phyloP scores from a whole-genome alignment of 2,329 filamentous ascomycete genomes.

The Neofusicoccum parvum region DNA sequence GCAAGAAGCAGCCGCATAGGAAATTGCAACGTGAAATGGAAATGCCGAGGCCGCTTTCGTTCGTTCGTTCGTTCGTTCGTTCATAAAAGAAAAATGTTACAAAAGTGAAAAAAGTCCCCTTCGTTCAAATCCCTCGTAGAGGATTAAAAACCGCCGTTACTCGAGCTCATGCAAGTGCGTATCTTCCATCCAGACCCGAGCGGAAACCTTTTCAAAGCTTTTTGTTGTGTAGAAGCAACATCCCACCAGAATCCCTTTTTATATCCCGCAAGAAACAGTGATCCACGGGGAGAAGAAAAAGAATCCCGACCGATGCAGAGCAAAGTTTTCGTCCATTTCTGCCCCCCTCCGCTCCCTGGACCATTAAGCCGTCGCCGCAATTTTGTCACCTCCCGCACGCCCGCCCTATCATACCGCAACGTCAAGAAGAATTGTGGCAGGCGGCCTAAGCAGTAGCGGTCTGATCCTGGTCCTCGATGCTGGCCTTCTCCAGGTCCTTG shows the following conservation, averaged over 20 bases:
- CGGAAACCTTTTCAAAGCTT: not conserved
- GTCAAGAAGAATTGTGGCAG: not conserved
- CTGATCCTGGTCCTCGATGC: slow-evolving; percentile 55
- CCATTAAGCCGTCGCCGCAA: not conserved
- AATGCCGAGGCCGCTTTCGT: slow-evolving; percentile 16
- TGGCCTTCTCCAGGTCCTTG: slow-evolving; percentile 62
- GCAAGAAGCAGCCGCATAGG: not conserved
- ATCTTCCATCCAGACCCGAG: slow-evolving; percentile 1
- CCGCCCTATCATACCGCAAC: not conserved
- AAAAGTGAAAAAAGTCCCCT: not conserved
- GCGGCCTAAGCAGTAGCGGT: slow-evolving; percentile 1
- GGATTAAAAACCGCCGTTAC: not conserved
- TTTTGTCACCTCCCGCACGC: not conserved
- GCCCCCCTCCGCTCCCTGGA: not conserved
- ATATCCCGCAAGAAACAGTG: not conserved
- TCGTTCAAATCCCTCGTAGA: not conserved
- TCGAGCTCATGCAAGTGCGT: slow-evolving; percentile 8
- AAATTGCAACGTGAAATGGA: slow-evolving; percentile 1
- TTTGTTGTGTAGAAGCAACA: slow-evolving; percentile 2
- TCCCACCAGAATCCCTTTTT: slow-evolving; percentile 7
- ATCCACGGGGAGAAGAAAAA: not conserved
- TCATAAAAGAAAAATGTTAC: slow-evolving; percentile 9
- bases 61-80: slow-evolving; percentile 9
- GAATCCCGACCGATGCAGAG: not conserved
- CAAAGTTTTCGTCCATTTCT: not conserved